phyloP scores from a whole-genome alignment of 2,329 filamentous ascomycete species.

The Fusarium anguioides region DNA sequence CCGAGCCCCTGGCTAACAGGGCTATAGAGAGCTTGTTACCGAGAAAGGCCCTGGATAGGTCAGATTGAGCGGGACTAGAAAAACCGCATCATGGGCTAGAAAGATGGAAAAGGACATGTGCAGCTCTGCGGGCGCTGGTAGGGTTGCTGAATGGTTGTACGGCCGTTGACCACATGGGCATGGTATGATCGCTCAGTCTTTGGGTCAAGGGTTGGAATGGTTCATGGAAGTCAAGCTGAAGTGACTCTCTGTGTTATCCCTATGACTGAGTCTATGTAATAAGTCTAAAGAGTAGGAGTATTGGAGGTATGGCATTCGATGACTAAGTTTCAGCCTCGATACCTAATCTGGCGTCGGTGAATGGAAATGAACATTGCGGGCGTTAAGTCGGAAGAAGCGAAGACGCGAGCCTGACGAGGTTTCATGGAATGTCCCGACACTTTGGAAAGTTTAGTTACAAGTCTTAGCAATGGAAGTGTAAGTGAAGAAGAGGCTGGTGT shows the following conservation, averaged over 20 bases:
- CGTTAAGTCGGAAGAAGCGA: constrained; percentile 7
- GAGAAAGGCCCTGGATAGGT: not conserved
- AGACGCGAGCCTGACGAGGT: constrained; percentile 10
- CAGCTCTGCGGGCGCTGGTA: constrained; percentile 29
- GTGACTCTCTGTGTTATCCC: not conserved
- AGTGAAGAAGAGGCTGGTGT: constrained; percentile 4
- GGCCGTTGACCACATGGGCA: constrained; percentile 9
- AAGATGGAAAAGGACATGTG: constrained; percentile 26
- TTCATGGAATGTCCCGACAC: constrained; percentile 32
- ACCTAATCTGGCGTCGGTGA: not conserved
- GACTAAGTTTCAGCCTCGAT: constrained; percentile 9
- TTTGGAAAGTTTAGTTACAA: constrained; percentile 19
- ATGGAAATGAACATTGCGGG: constrained; percentile 9
- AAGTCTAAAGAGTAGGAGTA: not conserved
- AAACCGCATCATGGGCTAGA: constrained; percentile 7
- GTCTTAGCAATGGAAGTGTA: constrained; percentile 2
- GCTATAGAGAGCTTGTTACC: not conserved
- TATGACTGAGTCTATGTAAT: no score
- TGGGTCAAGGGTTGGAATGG: constrained; percentile 1
- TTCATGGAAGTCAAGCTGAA: not conserved
- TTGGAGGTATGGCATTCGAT: not conserved
- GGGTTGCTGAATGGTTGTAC: constrained; percentile 5
- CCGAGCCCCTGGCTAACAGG: constrained; percentile 2
- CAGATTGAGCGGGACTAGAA: not conserved
- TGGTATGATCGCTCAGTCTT: not conserved